Base-by-base conservation (phyloP, 2,329 filamentous ascomycete species). In the Hymenoscyphus occultus region DNA sequence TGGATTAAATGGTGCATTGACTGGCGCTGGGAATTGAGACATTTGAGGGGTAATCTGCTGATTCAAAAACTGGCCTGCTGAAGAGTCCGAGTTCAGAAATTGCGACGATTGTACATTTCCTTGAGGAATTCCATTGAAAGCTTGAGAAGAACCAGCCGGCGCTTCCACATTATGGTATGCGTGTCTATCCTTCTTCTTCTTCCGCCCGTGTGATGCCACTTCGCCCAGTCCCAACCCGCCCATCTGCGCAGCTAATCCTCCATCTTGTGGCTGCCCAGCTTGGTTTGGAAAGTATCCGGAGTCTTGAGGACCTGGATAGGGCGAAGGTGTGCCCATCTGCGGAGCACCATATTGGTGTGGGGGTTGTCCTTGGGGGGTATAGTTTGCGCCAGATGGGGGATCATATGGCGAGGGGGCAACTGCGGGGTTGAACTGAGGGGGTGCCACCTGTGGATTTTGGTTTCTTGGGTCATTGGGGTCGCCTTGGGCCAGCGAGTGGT, bases 131-230 rank as follows among this genome's bases (percentile, higher is more conserved):
- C 86, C 89, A 75, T 89, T 89, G 79, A 90, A 91, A 12, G 86
- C 80, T 73, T 90, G 87, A 5, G 88, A 86, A 40, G 86, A 87
- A 60, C 87, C 86, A 5, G 82, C 82, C 13, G 88, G 83, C 28
- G 90, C 86, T 69, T 94, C 92, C 62, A 98, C 86, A 48, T 87
- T 89, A 77, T 98, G 94, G 77, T 96, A 91, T 69, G 93, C 94
- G 79, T 98, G 94, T 66, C 92, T 87, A 76, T 97, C 90, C 84
- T 97, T 97, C 86, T 97, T 98, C 83, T 93, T 92, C 83, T 90
- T 76, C 87, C 79, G 69, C 77, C 77, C 66, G 77, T 77, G 66
- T 74, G 83, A 64, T 78, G 81, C 80, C 57, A 82, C 78, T 54
- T 83, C 80, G 54, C 71, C 82, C 70, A 96, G 80, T 51, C 83